Evolutionary conservation across 2,329 filamentous ascomycete species (phyloP).

Genomic region (Botrytis squamosa): DNA sequence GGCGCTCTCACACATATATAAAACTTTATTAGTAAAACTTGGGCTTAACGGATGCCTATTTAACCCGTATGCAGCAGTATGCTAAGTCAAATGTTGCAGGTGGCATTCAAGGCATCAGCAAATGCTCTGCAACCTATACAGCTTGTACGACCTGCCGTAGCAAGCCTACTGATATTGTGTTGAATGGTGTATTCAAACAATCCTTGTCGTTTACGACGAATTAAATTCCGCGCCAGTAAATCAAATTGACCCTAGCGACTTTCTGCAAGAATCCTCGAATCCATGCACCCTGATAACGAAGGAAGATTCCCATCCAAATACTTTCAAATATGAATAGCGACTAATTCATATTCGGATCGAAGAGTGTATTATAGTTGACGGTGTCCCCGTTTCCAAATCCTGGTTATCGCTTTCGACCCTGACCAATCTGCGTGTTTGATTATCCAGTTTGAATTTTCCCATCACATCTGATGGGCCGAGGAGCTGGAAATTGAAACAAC

Average conservation of each 20-base stretch:
- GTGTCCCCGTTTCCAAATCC: neutral
- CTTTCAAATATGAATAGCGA: neutral
- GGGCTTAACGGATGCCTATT: constrained; percentile 18
- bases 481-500: constrained; percentile 19
- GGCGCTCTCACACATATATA: neutral
- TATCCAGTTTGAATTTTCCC: neutral
- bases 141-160: constrained; percentile 9
- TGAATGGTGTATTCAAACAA: neutral
- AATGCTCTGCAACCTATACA: neutral
- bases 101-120: constrained; percentile 21
- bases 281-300: constrained; percentile 17
- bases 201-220: neutral
- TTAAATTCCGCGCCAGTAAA: neutral
- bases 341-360: constrained; percentile 2
- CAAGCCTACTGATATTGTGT: neutral
- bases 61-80: neutral
- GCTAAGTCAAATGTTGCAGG: neutral
- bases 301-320: neutral
- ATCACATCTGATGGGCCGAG: constrained; percentile 18
- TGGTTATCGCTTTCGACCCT: neutral
- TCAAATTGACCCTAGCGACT: neutral
- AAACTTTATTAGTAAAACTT: neutral
- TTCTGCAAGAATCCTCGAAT: neutral
- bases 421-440: neutral
- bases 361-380: neutral